Evolutionary conservation across 2,329 filamentous ascomycete species (phyloP), one percentile per base, ranked within the genome.

Genomic region (Botrytis paeoniae): DNA sequence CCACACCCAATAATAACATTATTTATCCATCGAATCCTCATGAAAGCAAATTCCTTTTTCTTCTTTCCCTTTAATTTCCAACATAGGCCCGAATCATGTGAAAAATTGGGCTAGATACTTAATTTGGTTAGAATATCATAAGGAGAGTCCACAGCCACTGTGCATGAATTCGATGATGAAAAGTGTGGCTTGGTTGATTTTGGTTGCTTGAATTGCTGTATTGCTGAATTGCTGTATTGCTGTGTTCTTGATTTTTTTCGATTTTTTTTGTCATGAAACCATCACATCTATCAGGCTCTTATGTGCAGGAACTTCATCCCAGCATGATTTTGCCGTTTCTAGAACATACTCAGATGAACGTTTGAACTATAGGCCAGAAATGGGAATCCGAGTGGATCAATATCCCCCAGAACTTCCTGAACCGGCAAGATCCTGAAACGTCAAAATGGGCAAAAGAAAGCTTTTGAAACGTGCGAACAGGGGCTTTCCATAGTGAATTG

Each of bases 391-490:
- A 41, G 65, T 68, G 65, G 45, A 54, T 68, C 65, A 54, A 37
- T 54, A 66, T 25, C 10, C 22, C 16, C 59, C 10, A 22, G 18
- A 43, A n/a, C 41, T 37, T 14, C n/a, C 48, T 57, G 18, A 68
- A 54, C 35, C 35, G 39, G 25, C 6, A 16, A 41, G 4, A 54
- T 29, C 29, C 39, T 54, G 65, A 68, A 68, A 68, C 48, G 35
- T 41, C 65, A 41, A 20, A 54, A 68, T 68, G 41, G 39, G 45
- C 48, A 48, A 57, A 57, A 22, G 25, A 16, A 32, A 29, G 16
- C 20, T 32, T 57, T 68, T 32, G 65, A 68, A 68, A 68, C 65
- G 65, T 41, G 48, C 25, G 65, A 41, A 68, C 65, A 57, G 22
- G 65, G 48, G 35, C 7, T 41, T 10, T 57, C 48, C 48, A 57